phyloP scores from a whole-genome alignment of 805 yeast species.

The Torulaspora maleeae region DNA sequence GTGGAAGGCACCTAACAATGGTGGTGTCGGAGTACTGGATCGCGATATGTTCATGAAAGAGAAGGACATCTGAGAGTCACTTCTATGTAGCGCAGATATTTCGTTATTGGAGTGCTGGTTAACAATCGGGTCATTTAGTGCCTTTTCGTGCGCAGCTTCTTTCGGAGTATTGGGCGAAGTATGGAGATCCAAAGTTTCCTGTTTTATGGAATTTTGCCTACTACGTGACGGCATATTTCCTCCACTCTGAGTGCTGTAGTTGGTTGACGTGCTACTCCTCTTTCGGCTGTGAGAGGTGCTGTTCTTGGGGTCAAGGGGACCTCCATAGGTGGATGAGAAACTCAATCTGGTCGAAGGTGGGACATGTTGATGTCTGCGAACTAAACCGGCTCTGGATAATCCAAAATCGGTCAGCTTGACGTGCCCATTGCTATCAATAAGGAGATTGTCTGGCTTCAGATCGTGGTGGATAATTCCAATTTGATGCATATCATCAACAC shows the following conservation, averaged over 20 bases:
- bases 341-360: conserved; percentile 11
- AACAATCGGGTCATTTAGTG: conserved; percentile 17
- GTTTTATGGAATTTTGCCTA: conserved; percentile 10
- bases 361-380: conserved; percentile 61
- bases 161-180: background rate
- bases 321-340: conserved; percentile 9
- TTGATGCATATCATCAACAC: conserved; percentile 82
- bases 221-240: conserved; percentile 4
- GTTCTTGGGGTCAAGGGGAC: conserved; percentile 5
- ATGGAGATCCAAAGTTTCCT: conserved; percentile 5
- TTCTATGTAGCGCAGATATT: conserved; percentile 25
- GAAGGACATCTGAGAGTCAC: conserved; percentile 32
- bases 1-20: conserved; percentile 10
- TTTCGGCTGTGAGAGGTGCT: background rate
- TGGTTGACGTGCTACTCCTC: conserved; percentile 3
- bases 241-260: conserved; percentile 3
- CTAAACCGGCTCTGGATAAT: conserved; percentile 79
- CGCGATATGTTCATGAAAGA: conserved; percentile 28
- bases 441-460: conserved; percentile 86
- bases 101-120: conserved; percentile 23
- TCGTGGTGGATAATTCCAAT: conserved; percentile 93
- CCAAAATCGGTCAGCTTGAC: conserved; percentile 94
- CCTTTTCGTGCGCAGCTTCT: conserved; percentile 12
- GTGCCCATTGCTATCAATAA: conserved; percentile 85
- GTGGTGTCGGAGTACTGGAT: conserved; percentile 30